Evolutionary conservation across 2,329 filamentous ascomycete species (phyloP).

Genomic region (Pleomassaria siparia): DNA sequence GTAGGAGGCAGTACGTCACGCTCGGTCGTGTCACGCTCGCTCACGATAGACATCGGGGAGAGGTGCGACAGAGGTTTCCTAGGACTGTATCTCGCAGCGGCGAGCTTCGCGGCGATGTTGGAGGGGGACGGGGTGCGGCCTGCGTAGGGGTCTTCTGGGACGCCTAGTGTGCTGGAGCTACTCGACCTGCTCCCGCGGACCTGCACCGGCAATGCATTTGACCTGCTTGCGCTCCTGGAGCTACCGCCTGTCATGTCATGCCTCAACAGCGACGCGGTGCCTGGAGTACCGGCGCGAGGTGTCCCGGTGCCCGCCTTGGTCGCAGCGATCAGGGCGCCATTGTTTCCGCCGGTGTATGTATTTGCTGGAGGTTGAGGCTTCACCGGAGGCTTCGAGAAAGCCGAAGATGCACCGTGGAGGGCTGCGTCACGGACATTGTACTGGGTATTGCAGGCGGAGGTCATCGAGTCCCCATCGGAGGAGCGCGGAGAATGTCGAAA

Average conservation of each 20-base stretch:
- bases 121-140: conserved; percentile 56
- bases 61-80: conserved; percentile 20
- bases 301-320: conserved; percentile 42
- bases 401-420: conserved; percentile 51
- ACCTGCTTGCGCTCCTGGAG: conserved; percentile 22
- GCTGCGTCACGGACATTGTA: conserved; percentile 48
- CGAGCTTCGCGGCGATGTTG: conserved; percentile 63
- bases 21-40: conserved; percentile 27
- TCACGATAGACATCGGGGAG: conserved; percentile 18
- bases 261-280: conserved; percentile 21
- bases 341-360: conserved; percentile 42
- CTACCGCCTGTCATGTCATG: conserved; percentile 37
- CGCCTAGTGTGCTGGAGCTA: conserved; percentile 33
- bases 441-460: conserved; percentile 31
- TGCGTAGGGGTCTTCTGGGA: conserved; percentile 26
- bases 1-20: conserved; percentile 32
- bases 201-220: conserved; percentile 25
- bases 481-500: conserved; percentile 17
- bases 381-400: conserved; percentile 49
- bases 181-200: conserved; percentile 27
- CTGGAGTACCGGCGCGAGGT: conserved; percentile 15
- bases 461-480: conserved; percentile 43
- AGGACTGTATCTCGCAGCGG: conserved; percentile 63
- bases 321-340: conserved; percentile 51
- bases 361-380: conserved; percentile 45